A percentile compares a stretch with the other conserved stretches of the same genome.
These are phyloP conservation scores for Pisolithus orientalis DNA, from an alignment of 768 basidiomycete species.

Conservation along the genomic window DNA sequence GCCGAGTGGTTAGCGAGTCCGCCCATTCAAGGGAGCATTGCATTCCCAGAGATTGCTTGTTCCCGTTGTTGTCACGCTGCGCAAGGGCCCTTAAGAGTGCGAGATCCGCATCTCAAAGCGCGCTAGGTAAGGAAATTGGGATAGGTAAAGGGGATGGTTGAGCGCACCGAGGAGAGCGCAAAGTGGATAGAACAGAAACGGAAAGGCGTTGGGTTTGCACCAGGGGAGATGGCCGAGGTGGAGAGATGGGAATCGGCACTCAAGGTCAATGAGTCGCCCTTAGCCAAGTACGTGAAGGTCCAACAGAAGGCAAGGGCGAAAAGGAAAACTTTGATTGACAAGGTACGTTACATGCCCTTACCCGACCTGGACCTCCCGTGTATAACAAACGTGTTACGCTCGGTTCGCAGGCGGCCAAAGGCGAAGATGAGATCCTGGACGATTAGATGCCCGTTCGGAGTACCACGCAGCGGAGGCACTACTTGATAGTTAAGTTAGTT, in stretches of 20 bases:
- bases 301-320: conserved; percentile 78
- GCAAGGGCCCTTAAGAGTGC: conserved; percentile 64
- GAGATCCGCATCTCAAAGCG: conserved; percentile 32
- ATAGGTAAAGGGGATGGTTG: conserved; percentile 72
- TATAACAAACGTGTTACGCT: conserved; percentile 12
- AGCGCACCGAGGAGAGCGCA: conserved; percentile 80
- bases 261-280: conserved; percentile 62
- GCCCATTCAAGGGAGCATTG: conserved; percentile 75
- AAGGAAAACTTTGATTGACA: conserved; percentile 61
- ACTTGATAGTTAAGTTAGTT: neutral
- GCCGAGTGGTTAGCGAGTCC: conserved; percentile 74
- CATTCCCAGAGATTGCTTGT: conserved; percentile 91
- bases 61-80: conserved; percentile 67
- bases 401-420: conserved; percentile 53
- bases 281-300: conserved; percentile 77
- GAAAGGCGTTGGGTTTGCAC: conserved; percentile 66
- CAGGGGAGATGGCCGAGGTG: conserved; percentile 64
- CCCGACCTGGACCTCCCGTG: neutral
- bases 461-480: neutral
- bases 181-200: conserved; percentile 73
- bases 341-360: conserved; percentile 41
- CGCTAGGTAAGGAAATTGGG: conserved; percentile 48
- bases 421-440: conserved; percentile 65
- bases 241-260: conserved; percentile 64
- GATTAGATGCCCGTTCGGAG: conserved; percentile 16